A percentile compares a stretch with the other conserved stretches of the same genome.
Evolutionary conservation across 2,329 filamentous ascomycete genomes (phyloP).

Genomic region (Ambrosiella beaveri): DNA sequence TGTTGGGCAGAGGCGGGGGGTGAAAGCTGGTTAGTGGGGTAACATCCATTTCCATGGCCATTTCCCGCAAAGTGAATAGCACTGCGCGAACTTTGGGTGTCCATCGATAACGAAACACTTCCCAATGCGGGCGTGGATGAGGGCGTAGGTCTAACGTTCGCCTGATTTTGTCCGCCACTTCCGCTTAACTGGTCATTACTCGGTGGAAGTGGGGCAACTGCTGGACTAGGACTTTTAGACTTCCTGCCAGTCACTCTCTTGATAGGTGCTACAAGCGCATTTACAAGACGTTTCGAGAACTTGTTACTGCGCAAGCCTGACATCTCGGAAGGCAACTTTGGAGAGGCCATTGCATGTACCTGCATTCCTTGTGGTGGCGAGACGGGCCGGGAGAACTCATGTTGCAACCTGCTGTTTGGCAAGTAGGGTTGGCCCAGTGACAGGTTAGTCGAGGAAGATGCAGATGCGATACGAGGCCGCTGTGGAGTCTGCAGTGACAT

Average conservation of each 20-base stretch:
- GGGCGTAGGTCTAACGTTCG: too few species aligned
- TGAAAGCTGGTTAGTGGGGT: too few species aligned
- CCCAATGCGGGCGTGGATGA: too few species aligned
- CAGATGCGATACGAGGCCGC: constrained; percentile 2
- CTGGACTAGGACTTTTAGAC: neutral
- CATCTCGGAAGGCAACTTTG: neutral
- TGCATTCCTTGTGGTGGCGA: neutral
- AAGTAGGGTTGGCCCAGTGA: neutral
- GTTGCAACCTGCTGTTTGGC: neutral
- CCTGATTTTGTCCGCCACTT: too few species aligned
- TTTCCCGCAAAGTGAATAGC: too few species aligned
- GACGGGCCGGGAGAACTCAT: neutral
- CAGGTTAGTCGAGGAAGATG: neutral
- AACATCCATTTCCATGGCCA: too few species aligned
- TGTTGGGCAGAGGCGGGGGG: too few species aligned
- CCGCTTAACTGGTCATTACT: too few species aligned
- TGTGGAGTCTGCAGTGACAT: constrained; percentile 9
- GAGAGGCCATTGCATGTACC: neutral
- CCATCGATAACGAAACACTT: too few species aligned
- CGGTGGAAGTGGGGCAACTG: neutral
- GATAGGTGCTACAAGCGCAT: constrained; percentile 6
- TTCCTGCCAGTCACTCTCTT: neutral
- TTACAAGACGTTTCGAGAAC: constrained; percentile 5
- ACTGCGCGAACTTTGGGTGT: too few species aligned
- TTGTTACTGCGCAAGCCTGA: neutral